Evolutionary conservation across 1,284 basidiomycete genomes (phyloP), one percentile per base, ranked within the genome.

Genomic region (Ceratobasidium sp.): DNA sequence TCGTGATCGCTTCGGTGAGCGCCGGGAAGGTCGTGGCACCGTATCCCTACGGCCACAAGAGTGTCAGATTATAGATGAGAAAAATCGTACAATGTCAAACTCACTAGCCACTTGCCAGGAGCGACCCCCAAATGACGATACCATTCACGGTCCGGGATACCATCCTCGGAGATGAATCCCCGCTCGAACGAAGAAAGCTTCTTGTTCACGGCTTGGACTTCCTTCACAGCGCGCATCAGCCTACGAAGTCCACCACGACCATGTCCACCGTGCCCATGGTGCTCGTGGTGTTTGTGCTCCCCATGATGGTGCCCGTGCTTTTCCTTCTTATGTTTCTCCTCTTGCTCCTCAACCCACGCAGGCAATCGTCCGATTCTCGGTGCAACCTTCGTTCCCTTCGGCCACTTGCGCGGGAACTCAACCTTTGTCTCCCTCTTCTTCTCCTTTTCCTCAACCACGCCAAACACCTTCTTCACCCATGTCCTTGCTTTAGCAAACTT

Each of bases 11-110:
- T 80, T 96, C 94, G 1, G 90, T 93, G 54, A 96, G 83, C 18
- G 88, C 92, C 7, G 94, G 95, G 78, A 96, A 86, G 1, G 92
- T 92, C 0, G 93, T 94, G 9, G 93, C 93, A 35, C 94, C 95
- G 78, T 97, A 96, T 2, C 91, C 91, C 91, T 69, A 32, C 14
- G 54, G 28, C 30, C 18, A 38, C 8, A 38, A 38, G 6, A 38
- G 35, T 38, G 4, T 38, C 35, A 38, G 35, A 4, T 38, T 11
- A 38, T n/a, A 38, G 35, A 38, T 11, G 35, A 38, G 11, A 11
- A 38, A 38, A 5, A n/a, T 30, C 1, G 38, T 21, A 23, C 21
- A n/a, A 13, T 4, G 44, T 26, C 13, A 28, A 3, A 58, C 66
- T 38, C 23, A 69, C 54, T 26, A 35, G 26, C 66, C 66, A 69